Percentiles rank a stretch among this genome's conserved stretches.
Conservation (phyloP, 805 yeast species). For the Teunomyces gatunensis region DNA sequence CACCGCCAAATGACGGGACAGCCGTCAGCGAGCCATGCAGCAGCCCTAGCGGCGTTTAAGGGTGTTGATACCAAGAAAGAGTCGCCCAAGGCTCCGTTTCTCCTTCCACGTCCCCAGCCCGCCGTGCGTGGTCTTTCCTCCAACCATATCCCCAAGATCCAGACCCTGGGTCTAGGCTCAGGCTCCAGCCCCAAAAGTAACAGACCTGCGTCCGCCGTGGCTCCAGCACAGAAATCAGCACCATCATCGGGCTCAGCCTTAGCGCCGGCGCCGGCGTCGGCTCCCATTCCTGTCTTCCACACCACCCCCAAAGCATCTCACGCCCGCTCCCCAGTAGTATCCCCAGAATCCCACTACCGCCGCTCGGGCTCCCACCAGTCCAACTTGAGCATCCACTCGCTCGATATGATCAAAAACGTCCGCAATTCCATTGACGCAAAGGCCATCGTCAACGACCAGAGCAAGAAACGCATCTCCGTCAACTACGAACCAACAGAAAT, state of each 20-base stretch:
- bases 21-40: constrained; percentile 37
- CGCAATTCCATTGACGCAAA: constrained; percentile 25
- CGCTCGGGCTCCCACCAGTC: constrained; percentile 3
- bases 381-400: constrained; percentile 5
- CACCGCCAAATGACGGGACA: too few species aligned
- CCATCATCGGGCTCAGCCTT: background rate
- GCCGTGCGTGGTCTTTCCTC: constrained; percentile 3
- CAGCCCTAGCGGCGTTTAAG: constrained; percentile 45
- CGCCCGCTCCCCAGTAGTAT: background rate
- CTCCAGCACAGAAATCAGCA: background rate
- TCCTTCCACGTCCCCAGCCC: background rate
- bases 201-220: background rate
- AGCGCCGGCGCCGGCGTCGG: too few species aligned
- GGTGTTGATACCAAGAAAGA: constrained; percentile 11
- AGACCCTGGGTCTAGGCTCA: background rate
- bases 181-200: background rate
- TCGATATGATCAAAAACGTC: constrained; percentile 24
- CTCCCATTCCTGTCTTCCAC: background rate
- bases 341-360: background rate
- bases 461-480: constrained; percentile 13
- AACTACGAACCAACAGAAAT: constrained; percentile 27
- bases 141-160: constrained; percentile 4
- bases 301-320: background rate
- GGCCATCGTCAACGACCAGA: constrained; percentile 8
- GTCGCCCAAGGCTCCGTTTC: constrained; percentile 6